Evolutionary conservation across 202 grass and related monocot genomes (phyloP).

Genomic region (Elaeis oleifera): DNA sequence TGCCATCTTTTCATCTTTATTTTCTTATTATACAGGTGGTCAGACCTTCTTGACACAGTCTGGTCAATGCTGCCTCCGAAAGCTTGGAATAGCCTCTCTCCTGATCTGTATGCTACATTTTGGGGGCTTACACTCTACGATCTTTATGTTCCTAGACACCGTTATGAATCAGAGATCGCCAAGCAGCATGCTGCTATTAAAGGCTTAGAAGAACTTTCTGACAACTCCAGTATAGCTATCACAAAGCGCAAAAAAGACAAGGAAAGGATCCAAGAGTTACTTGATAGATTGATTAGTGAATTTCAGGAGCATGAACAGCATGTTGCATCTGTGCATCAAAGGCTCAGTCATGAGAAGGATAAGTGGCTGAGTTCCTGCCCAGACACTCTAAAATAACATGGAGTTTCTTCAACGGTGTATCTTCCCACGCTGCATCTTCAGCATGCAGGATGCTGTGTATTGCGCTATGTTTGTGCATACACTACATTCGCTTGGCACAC

Average conservation of each 20-base stretch:
- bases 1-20: too few relatives aligned
- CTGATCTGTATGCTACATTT: slow-evolving; percentile 91
- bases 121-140: slow-evolving; percentile 98
- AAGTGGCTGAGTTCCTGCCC: slow-evolving; percentile 84
- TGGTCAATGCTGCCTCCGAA: slow-evolving; percentile 71
- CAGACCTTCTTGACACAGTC: slow-evolving; percentile 69
- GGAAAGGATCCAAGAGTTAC: slow-evolving; percentile 93
- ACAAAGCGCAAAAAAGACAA: slow-evolving; percentile 97
- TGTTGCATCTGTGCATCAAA: slow-evolving; percentile 64
- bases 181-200: slow-evolving; percentile 89
- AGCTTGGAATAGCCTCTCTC: slow-evolving; percentile 85
- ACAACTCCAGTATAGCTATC: slow-evolving; percentile 89
- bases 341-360: slow-evolving; percentile 78
- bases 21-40: slow-evolving; percentile 43
- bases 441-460: slow-evolving; percentile 86
- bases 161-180: slow-evolving; percentile 87
- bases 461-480: slow-evolving; percentile 90
- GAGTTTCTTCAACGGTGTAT: slow-evolving; percentile 94
- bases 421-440: slow-evolving; percentile 83
- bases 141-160: slow-evolving; percentile 79
- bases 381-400: slow-evolving; percentile 84
- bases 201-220: slow-evolving; percentile 85
- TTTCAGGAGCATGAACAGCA: slow-evolving; percentile 82
- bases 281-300: slow-evolving; percentile 79
- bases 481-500: slow-evolving; percentile 80